Evolutionary conservation across 257 asterid species (phyloP).

Genomic region (Plantago ovata): DNA sequence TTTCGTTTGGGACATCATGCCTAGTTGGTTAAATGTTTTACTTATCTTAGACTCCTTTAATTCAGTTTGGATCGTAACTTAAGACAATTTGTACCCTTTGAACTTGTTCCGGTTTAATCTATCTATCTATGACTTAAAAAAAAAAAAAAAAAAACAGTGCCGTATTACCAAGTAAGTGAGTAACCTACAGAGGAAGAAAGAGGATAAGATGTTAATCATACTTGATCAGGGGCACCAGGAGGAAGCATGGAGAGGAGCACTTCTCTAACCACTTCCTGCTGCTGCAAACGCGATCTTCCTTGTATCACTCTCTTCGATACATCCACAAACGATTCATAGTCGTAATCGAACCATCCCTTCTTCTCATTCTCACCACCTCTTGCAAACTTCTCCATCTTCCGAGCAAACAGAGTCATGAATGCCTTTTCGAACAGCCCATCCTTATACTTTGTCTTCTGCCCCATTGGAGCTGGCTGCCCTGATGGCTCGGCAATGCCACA

Average conservation of each 20-base stretch:
- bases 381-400: slow-evolving; percentile 86
- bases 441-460: slow-evolving; percentile 80
- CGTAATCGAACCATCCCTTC: slow-evolving; percentile 65
- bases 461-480: slow-evolving; percentile 86
- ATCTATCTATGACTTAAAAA: no score
- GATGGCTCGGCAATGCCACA: slow-evolving; percentile 87
- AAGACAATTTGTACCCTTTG: no score
- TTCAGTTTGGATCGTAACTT: no score
- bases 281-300: slow-evolving; percentile 71
- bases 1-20: no score
- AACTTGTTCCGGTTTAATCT: no score
- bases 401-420: slow-evolving; percentile 75
- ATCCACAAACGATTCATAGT: slow-evolving; percentile 79
- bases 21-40: no score
- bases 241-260: slow-evolving; percentile 93
- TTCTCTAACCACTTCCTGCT: slow-evolving; percentile 76
- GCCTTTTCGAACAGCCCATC: slow-evolving; percentile 79
- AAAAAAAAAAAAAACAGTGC: background rate
- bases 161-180: no score
- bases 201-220: slow-evolving; percentile 8
- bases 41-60: no score
- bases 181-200: background rate
- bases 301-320: slow-evolving; percentile 66
- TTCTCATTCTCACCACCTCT: slow-evolving; percentile 20
- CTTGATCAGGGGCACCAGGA: slow-evolving; percentile 97